A percentile compares a stretch with the other conserved stretches of the same genome.
Evolutionary conservation across 352 stramenopile genomes (phyloP).

Genomic region (Phytophthora pisi): DNA sequence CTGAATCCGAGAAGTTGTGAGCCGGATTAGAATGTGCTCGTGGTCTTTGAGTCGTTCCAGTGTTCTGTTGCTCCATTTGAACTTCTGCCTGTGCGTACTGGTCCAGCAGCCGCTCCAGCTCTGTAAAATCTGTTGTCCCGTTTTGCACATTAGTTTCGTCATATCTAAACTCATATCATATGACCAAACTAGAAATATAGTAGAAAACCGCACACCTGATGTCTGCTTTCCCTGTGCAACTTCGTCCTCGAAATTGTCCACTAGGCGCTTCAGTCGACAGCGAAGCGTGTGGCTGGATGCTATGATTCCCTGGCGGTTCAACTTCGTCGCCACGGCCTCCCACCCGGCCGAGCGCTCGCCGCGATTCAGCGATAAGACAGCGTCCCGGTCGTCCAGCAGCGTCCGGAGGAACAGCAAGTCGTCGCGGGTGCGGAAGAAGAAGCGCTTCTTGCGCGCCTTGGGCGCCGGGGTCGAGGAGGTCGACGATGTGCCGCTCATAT

Average conservation of each 20-base stretch:
- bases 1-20: not conserved
- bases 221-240: slow-evolving; percentile 4
- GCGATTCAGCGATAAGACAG: slow-evolving; percentile 1
- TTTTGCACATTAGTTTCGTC: not conserved
- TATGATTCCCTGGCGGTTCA: slow-evolving; percentile 15
- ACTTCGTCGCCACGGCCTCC: slow-evolving; percentile 12
- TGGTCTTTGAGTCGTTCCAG: not conserved
- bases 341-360: slow-evolving; percentile 7
- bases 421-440: slow-evolving; percentile 21
- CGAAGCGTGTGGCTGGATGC: slow-evolving; percentile 16
- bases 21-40: not conserved
- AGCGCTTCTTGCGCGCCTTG: slow-evolving; percentile 31
- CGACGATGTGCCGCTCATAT: slow-evolving; percentile 21
- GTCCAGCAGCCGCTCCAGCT: slow-evolving; percentile 23
- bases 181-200: slow-evolving; percentile 1
- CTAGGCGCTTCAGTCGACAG: slow-evolving; percentile 18
- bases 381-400: slow-evolving; percentile 6
- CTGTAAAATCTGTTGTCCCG: slow-evolving; percentile 9
- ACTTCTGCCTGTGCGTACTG: slow-evolving; percentile 14
- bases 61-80: not conserved
- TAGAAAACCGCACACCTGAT: slow-evolving; percentile 5
- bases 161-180: slow-evolving; percentile 10
- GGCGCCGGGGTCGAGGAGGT: not conserved
- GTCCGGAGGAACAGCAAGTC: slow-evolving; percentile 20
- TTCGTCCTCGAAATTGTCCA: slow-evolving; percentile 13